A percentile compares a stretch with the other conserved stretches of the same genome.
phyloP scores from a whole-genome alignment of 768 basidiomycete species.

The Amanita inopinata region DNA sequence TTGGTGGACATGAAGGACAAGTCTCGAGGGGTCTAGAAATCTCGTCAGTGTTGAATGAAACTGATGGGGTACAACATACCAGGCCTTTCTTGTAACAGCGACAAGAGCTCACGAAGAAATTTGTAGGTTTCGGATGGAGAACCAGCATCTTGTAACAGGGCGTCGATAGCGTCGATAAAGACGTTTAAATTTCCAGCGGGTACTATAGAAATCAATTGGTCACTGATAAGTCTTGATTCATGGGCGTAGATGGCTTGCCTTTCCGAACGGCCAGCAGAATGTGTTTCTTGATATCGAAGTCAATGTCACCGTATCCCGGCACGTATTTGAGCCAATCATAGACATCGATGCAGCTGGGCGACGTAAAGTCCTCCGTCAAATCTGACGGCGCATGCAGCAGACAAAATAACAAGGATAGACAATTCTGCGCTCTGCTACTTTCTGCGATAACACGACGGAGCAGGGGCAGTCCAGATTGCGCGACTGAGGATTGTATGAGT shows the following conservation, averaged over 20 bases:
- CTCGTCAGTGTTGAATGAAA: constrained; percentile 6
- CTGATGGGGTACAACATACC: constrained; percentile 29
- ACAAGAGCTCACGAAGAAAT: constrained; percentile 39
- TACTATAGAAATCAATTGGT: not conserved
- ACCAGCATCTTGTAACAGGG: constrained; percentile 46
- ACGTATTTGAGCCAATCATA: constrained; percentile 42
- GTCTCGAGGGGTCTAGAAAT: constrained; percentile 39
- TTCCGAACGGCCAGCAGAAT: constrained; percentile 34
- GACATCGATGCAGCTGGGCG: constrained; percentile 25
- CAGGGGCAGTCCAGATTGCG: constrained; percentile 49
- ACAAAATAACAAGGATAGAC: constrained; percentile 39
- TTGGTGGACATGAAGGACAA: constrained; percentile 48
- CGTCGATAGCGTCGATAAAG: constrained; percentile 66
- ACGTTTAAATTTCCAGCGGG: constrained; percentile 30
- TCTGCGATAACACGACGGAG: constrained; percentile 34
- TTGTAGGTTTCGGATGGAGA: constrained; percentile 44
- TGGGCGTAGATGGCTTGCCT: constrained; percentile 18
- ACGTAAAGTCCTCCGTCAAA: constrained; percentile 19
- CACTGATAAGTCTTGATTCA: not conserved
- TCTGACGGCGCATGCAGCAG: constrained; percentile 45
- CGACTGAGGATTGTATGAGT: constrained; percentile 48
- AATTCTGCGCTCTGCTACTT: constrained; percentile 15
- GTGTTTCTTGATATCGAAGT: constrained; percentile 22
- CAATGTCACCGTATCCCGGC: constrained; percentile 39
- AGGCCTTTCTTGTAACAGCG: constrained; percentile 33